Percentiles rank a stretch among this genome's conserved stretches.
phyloP scores from a whole-genome alignment of 1,284 basidiomycete species.

The Coriolopsis trogii region DNA sequence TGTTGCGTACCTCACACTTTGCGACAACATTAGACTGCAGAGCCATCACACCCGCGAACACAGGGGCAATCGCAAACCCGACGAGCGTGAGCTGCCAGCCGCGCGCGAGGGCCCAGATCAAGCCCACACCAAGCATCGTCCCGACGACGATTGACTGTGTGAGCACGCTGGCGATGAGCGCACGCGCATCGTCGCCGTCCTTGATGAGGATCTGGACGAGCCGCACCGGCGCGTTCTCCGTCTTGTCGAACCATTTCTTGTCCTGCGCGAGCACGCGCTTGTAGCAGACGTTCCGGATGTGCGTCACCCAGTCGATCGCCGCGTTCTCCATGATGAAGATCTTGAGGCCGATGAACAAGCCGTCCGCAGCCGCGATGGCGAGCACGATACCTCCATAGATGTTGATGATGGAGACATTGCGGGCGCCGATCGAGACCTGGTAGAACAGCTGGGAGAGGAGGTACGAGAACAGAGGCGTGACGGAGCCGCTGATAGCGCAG shows the following conservation, averaged over 20 bases:
- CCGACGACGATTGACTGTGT: constrained; percentile 74
- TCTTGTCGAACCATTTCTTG: constrained; percentile 87
- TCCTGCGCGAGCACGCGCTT: constrained; percentile 77
- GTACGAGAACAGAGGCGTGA: constrained; percentile 92
- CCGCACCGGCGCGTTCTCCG: constrained; percentile 61
- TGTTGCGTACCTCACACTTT: constrained; percentile 80
- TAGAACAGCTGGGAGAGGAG: constrained; percentile 84
- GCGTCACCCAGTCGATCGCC: constrained; percentile 78
- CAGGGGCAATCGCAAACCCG: constrained; percentile 84
- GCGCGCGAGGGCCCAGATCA: constrained; percentile 85
- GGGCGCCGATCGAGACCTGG: constrained; percentile 74
- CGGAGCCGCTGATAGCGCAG: constrained; percentile 73
- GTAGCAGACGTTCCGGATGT: constrained; percentile 65
- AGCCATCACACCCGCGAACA: constrained; percentile 79
- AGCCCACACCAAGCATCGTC: constrained; percentile 82
- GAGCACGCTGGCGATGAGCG: constrained; percentile 76
- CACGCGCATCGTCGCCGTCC: constrained; percentile 89
- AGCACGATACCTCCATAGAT: constrained; percentile 70
- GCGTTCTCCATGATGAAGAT: constrained; percentile 78
- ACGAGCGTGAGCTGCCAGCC: constrained; percentile 96
- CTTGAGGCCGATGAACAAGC: constrained; percentile 72
- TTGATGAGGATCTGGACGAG: constrained; percentile 87
- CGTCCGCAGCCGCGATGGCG: constrained; percentile 76
- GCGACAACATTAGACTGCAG: constrained; percentile 73
- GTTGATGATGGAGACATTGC: constrained; percentile 69